phyloP scores from a whole-genome alignment of 495 filamentous ascomycete genomes.

The Aspergillus olivimuriae region DNA sequence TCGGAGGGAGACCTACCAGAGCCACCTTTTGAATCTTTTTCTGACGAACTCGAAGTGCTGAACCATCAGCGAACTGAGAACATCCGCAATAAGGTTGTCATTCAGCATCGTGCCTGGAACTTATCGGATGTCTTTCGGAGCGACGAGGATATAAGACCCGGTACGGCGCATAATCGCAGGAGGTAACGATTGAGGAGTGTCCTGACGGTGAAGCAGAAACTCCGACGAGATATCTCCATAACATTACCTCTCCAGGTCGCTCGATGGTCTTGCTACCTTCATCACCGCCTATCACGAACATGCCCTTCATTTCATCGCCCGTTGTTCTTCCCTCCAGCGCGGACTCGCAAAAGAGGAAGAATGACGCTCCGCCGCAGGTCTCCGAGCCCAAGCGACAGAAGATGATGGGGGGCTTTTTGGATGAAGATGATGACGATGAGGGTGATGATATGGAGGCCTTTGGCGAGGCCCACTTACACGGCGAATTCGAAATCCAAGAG shows the following conservation, averaged over 20 bases:
- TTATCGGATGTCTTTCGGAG: slow-evolving; percentile 56
- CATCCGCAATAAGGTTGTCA: slow-evolving; percentile 52
- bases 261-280: slow-evolving; percentile 20
- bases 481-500: slow-evolving; percentile 31
- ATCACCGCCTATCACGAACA: slow-evolving; percentile 35
- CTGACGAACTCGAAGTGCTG: slow-evolving; percentile 59
- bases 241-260: slow-evolving; percentile 11
- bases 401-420: slow-evolving; percentile 43
- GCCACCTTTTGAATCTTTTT: slow-evolving; percentile 35
- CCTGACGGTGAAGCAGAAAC: slow-evolving; percentile 29
- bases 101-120: slow-evolving; percentile 57
- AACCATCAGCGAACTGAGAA: slow-evolving; percentile 44
- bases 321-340: slow-evolving; percentile 51
- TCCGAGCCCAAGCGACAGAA: slow-evolving; percentile 35
- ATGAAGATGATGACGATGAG: slow-evolving; percentile 31
- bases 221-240: slow-evolving; percentile 30
- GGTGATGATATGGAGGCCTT: slow-evolving; percentile 24
- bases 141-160: slow-evolving; percentile 48
- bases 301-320: slow-evolving; percentile 60
- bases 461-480: slow-evolving; percentile 27
- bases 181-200: background rate
- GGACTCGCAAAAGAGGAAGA: slow-evolving; percentile 42
- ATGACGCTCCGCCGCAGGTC: slow-evolving; percentile 30
- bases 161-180: slow-evolving; percentile 21
- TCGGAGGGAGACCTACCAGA: slow-evolving; percentile 30